Conservation (phyloP, 73 alveolate genomes). For the Symbiodinium pilosum region DNA sequence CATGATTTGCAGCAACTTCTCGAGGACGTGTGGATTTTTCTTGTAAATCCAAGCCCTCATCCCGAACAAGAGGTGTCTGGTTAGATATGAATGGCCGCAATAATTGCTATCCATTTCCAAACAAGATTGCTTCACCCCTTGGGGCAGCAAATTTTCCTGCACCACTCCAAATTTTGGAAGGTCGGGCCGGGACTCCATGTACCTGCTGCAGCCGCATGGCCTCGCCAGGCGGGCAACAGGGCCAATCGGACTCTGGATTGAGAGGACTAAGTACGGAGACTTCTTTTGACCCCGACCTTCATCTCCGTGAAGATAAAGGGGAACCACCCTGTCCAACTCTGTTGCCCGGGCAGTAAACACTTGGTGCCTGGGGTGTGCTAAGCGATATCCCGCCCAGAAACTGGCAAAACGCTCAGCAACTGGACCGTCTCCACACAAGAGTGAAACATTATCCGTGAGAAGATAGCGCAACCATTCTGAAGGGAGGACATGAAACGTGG, state of each 20-base stretch:
- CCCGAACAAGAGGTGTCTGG: background rate
- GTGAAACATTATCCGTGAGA: background rate
- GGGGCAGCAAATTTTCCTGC: background rate
- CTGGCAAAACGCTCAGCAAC: background rate
- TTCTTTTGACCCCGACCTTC: slow-evolving; percentile 17
- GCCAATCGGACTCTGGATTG: slow-evolving; percentile 3
- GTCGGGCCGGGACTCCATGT: background rate
- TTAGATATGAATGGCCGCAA: background rate
- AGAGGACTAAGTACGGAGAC: background rate
- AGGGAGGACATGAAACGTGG: background rate
- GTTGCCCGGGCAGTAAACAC: background rate
- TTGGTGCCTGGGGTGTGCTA: background rate
- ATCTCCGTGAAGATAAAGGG: slow-evolving; percentile 8
- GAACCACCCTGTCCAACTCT: background rate
- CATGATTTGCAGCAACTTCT: background rate
- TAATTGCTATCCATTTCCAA: background rate
- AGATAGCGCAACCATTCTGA: background rate
- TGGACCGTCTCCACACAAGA: background rate
- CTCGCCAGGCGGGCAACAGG: background rate
- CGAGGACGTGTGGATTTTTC: background rate
- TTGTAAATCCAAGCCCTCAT: background rate
- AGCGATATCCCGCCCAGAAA: background rate
- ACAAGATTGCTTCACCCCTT: background rate
- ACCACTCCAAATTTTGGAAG: background rate
- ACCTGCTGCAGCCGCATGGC: background rate